Conservation (phyloP, 768 basidiomycete species). For the Cyathus striatus region DNA sequence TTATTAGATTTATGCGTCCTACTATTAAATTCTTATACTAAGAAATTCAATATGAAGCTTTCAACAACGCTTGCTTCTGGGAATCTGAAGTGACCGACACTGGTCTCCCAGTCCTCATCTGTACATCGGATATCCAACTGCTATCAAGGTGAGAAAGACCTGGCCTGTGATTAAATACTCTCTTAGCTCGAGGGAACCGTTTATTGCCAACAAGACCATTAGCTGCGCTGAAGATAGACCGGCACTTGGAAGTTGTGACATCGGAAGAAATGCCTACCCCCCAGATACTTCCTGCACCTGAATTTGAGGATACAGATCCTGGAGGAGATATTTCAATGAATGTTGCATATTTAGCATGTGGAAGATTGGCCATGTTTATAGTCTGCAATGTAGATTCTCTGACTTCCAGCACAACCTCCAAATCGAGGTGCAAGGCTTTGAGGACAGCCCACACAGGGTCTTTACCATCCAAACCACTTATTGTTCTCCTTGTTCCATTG, state of each 20-base stretch:
- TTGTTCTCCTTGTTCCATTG: conserved; percentile 54
- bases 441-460: conserved; percentile 75
- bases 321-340: conserved; percentile 68
- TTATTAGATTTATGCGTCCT: too few relatives aligned
- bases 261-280: conserved; percentile 76
- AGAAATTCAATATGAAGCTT: too few relatives aligned
- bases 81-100: too few relatives aligned
- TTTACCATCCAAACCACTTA: conserved; percentile 76
- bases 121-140: conserved; percentile 16
- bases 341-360: conserved; percentile 54
- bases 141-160: conserved; percentile 6
- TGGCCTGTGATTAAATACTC: conserved; percentile 16
- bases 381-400: conserved; percentile 74
- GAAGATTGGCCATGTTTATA: conserved; percentile 31
- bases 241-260: conserved; percentile 64
- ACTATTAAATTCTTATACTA: too few relatives aligned
- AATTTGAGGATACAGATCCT: conserved; percentile 42
- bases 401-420: conserved; percentile 60
- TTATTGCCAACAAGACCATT: conserved; percentile 55
- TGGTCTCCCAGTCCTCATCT: conserved; percentile 16
- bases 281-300: conserved; percentile 51
- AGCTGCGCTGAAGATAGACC: conserved; percentile 70
- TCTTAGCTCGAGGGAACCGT: conserved; percentile 33
- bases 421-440: conserved; percentile 61
- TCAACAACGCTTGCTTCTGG: too few relatives aligned